Evolutionary conservation across 1,139 yeast genomes (phyloP), one percentile per base, ranked within the genome.

Genomic region (Kurtzmaniella quercitrusa): DNA sequence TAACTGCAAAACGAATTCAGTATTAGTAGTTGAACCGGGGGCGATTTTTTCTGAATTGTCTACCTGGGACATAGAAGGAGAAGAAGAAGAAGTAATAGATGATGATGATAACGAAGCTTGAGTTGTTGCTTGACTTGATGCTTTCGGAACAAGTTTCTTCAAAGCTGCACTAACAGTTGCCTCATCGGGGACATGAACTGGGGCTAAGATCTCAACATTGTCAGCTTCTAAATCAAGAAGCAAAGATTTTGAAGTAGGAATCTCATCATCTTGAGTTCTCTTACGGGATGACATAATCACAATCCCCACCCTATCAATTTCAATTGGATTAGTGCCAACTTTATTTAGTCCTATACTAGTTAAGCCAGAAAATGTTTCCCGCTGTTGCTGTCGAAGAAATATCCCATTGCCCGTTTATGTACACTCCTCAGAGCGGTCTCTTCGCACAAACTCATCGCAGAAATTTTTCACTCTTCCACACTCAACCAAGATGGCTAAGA

Each of bases 401-500:
- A 21, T 4, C 31, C 31, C 31, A 12, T 5, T 27, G 31, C 31
- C 31, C 31, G 31, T n/a, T 33, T 33, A 11, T 33, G 12, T 37
- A 31, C 39, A 19, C 11, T 11, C 39, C 29, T n/a, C n/a, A n/a
- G 25, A n/a, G 6, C 36, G 23, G 7, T 21, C 36, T 31, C 36
- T 16, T 31, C 14, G 36, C 31, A 27, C 31, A 31, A n/a, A 39
- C 25, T 36, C 41, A 29, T 29, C 37, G 41, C 41, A 27, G 42
- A 50, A 42, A 46, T 40, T 49, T 48, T 51, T 46, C 48, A 43
- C 43, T 36, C 18, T 33, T 23, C 40, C 34, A 29, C 43, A 42
- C 40, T n/a, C 36, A 31, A 39, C 25, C 34, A 68, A 43, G 45
- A 79, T 79, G 85, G 81, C 76, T 50, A 79, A 78, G 68, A 65